These are phyloP conservation scores for Myriosclerotinia duriaeana DNA, from an alignment of 2,329 filamentous ascomycete species.

Conservation along the genomic window DNA sequence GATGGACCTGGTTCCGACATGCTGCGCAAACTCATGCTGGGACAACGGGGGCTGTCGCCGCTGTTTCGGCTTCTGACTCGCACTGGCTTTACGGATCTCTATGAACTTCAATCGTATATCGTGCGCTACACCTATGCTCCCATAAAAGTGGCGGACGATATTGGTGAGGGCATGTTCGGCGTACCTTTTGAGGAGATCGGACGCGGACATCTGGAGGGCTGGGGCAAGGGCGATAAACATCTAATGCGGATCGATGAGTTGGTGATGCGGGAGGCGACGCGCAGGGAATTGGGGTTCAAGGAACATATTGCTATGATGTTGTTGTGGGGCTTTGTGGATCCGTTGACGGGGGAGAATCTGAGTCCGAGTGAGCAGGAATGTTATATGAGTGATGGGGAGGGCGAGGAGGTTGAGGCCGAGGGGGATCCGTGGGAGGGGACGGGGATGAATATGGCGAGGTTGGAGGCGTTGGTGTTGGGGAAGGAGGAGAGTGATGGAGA, in stretches of 20 bases:
- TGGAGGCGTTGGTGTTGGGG: constrained; percentile 3
- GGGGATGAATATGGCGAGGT: constrained; percentile 14
- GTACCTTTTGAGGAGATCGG: constrained; percentile 56
- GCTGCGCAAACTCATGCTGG: constrained; percentile 59
- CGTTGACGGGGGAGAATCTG: constrained; percentile 50
- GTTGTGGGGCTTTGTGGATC: constrained; percentile 62
- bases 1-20: constrained; percentile 51
- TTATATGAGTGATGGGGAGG: constrained; percentile 52
- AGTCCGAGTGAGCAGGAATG: constrained; percentile 52
- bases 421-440: constrained; percentile 15
- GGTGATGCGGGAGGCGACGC: constrained; percentile 55
- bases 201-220: constrained; percentile 53
- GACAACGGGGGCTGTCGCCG: constrained; percentile 55
- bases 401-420: neutral
- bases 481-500: neutral
- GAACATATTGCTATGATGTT: constrained; percentile 56
- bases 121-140: constrained; percentile 54
- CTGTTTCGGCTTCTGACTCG: constrained; percentile 61
- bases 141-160: constrained; percentile 39
- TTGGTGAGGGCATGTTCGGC: constrained; percentile 41
- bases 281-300: constrained; percentile 55
- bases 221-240: constrained; percentile 49
- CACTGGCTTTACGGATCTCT: constrained; percentile 49
- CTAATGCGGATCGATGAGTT: constrained; percentile 59
- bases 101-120: constrained; percentile 57